Percentiles rank a stretch among this genome's conserved stretches.
phyloP scores from a whole-genome alignment of 257 asterid genomes.

The Eustoma russellianum region DNA sequence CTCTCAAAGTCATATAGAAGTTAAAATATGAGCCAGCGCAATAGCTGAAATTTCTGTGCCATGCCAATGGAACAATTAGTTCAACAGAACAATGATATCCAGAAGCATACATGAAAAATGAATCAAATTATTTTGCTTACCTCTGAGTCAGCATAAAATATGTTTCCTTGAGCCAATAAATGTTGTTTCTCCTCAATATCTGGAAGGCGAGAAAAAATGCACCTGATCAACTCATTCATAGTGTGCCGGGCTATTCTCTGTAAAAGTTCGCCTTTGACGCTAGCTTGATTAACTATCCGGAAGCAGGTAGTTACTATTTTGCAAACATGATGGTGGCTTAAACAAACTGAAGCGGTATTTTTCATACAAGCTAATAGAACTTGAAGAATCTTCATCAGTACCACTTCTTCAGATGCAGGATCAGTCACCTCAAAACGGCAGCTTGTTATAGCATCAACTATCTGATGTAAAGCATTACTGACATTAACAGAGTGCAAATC shows the following conservation, averaged over 20 bases:
- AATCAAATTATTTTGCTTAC: slow-evolving; percentile 19
- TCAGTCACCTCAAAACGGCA: slow-evolving; percentile 98
- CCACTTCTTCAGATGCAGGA: slow-evolving; percentile 98
- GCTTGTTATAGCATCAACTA: slow-evolving; percentile 95
- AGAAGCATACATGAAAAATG: too few relatives aligned
- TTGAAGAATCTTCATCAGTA: slow-evolving; percentile 90
- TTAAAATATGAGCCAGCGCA: background rate
- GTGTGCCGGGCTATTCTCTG: slow-evolving; percentile 90
- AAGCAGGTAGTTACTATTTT: slow-evolving; percentile 84
- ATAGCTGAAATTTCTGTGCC: too few relatives aligned
- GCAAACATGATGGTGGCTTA: slow-evolving; percentile 85
- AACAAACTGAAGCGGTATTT: slow-evolving; percentile 60
- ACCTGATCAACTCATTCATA: slow-evolving; percentile 84
- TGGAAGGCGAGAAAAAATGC: slow-evolving; percentile 74
- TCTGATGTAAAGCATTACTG: slow-evolving; percentile 63
- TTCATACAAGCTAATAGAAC: slow-evolving; percentile 97
- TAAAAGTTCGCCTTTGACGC: slow-evolving; percentile 79
- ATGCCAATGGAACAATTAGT: too few relatives aligned
- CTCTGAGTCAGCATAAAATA: slow-evolving; percentile 31
- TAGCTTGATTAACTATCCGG: slow-evolving; percentile 90
- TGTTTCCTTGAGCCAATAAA: slow-evolving; percentile 24
- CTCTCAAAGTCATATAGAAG: background rate
- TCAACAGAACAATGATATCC: too few relatives aligned
- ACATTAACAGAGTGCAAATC: slow-evolving; percentile 61
- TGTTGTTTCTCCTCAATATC: slow-evolving; percentile 26